phyloP scores from a whole-genome alignment of 345 rosid species.

The Aquilaria malaccensis region DNA sequence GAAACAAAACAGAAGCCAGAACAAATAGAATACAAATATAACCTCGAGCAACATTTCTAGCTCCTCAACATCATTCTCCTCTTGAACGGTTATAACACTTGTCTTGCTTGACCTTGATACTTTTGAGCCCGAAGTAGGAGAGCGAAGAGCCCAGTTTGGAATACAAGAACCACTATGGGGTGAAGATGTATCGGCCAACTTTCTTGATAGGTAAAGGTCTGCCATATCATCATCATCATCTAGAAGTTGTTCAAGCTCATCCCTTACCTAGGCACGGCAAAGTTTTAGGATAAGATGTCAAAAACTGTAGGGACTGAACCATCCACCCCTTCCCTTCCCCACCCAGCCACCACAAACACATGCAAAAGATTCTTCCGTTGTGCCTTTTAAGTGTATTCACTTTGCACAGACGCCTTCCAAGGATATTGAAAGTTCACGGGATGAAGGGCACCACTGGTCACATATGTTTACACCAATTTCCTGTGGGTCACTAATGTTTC shows the following conservation, averaged over 20 bases:
- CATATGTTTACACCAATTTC: no score
- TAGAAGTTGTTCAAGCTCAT: slow-evolving; percentile 49
- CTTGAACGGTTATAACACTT: slow-evolving; percentile 29
- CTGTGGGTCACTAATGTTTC: no score
- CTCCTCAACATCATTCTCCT: slow-evolving; percentile 52
- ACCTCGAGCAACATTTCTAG: slow-evolving; percentile 70
- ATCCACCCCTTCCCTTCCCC: no score
- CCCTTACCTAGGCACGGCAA: slow-evolving; percentile 32
- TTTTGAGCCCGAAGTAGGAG: slow-evolving; percentile 39
- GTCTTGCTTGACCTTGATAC: slow-evolving; percentile 39
- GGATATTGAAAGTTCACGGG: no score
- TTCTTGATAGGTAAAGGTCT: slow-evolving; percentile 50
- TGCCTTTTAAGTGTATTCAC: no score
- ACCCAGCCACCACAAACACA: no score
- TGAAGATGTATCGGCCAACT: slow-evolving; percentile 25
- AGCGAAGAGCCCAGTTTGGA: slow-evolving; percentile 28
- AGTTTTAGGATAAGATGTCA: no score
- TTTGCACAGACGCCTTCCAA: no score
- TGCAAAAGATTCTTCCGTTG: no score
- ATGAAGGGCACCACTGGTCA: no score
- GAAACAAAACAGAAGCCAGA: not conserved
- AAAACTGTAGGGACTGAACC: no score
- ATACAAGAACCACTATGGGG: slow-evolving; percentile 34
- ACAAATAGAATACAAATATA: slow-evolving; percentile 4
- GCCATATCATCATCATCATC: slow-evolving; percentile 55